These are phyloP conservation scores for Starmera pachycereana DNA, from an alignment of 805 yeast genomes.

Conservation along the genomic window DNA sequence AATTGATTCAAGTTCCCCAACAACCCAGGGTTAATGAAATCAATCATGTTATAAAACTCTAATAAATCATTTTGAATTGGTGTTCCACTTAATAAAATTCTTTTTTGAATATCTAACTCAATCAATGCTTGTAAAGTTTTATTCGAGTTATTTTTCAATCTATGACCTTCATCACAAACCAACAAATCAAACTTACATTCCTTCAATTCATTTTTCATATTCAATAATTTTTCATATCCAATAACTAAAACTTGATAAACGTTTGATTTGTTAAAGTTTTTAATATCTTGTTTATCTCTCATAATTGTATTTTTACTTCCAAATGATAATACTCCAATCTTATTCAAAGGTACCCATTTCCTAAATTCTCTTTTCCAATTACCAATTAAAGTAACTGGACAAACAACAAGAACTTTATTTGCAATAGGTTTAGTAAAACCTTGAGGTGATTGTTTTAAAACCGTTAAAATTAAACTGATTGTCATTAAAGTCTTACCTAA, in stretches of 20 bases:
- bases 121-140: constrained; percentile 53
- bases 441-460: constrained; percentile 55
- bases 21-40: constrained; percentile 78
- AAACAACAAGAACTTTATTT: constrained; percentile 63
- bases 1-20: constrained; percentile 53
- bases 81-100: constrained; percentile 74
- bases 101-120: constrained; percentile 40
- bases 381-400: constrained; percentile 81
- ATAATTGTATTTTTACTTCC: constrained; percentile 36
- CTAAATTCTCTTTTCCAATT: constrained; percentile 86
- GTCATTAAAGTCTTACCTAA: constrained; percentile 85
- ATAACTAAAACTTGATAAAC: constrained; percentile 77
- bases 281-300: constrained; percentile 37
- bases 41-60: constrained; percentile 73
- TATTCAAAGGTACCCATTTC: constrained; percentile 62
- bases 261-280: constrained; percentile 51
- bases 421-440: constrained; percentile 27
- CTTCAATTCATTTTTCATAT: constrained; percentile 18
- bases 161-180: constrained; percentile 93
- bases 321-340: constrained; percentile 57
- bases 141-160: constrained; percentile 66
- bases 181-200: constrained; percentile 46
- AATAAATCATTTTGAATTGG: constrained; percentile 87
- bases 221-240: constrained; percentile 73
- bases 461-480: constrained; percentile 75